Evolutionary conservation across 495 filamentous ascomycete genomes (phyloP).

Genomic region (Talaromyces nanjingensis): DNA sequence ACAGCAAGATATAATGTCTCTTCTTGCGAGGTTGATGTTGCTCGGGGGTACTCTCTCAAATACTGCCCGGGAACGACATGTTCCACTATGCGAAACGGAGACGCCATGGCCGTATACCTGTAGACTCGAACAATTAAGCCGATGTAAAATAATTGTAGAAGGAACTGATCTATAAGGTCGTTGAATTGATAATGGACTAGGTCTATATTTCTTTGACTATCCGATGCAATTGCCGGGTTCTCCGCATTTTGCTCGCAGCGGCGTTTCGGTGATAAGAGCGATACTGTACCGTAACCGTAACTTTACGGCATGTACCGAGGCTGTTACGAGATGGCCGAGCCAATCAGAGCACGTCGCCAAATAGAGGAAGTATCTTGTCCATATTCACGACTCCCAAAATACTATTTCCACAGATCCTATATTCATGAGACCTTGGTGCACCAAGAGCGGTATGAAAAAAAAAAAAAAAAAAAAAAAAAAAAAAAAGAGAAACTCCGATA

Average conservation of each 20-base stretch:
- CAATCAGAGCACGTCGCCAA: background rate
- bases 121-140: background rate
- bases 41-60: constrained; percentile 63
- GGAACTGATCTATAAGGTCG: background rate
- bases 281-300: background rate
- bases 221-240: constrained; percentile 4
- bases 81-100: constrained; percentile 48
- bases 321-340: background rate
- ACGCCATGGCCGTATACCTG: background rate
- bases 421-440: too few relatives aligned
- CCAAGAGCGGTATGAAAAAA: too few relatives aligned
- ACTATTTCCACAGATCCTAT: too few relatives aligned
- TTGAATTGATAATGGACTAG: background rate
- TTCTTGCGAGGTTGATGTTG: constrained; percentile 56
- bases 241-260: background rate
- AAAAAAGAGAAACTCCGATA: too few relatives aligned
- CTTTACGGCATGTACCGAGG: background rate
- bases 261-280: background rate
- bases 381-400: too few relatives aligned
- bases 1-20: constrained; percentile 58
- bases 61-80: constrained; percentile 61
- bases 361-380: too few relatives aligned
- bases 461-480: too few relatives aligned
- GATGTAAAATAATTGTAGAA: background rate
- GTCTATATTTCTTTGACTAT: background rate